phyloP scores from a whole-genome alignment of 1,284 basidiomycete species.

The Anthracocystis walkeri region DNA sequence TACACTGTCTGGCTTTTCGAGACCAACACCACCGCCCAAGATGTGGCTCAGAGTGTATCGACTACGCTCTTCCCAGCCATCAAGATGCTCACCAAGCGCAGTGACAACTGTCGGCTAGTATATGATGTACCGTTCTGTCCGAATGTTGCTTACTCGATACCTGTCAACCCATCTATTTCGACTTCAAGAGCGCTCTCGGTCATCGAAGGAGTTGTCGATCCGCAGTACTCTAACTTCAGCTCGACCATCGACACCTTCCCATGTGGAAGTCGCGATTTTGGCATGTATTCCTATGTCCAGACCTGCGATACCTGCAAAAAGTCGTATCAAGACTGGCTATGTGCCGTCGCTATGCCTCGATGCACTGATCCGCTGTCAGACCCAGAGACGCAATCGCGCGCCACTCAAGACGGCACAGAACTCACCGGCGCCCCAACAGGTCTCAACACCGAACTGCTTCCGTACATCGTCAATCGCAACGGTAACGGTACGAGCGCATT shows the following conservation, averaged over 20 bases:
- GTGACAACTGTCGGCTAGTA: conserved; percentile 68
- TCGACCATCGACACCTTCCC: conserved; percentile 70
- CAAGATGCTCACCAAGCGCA: conserved; percentile 69
- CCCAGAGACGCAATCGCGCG: conserved; percentile 47
- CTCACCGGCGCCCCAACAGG: conserved; percentile 59
- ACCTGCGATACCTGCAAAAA: conserved; percentile 69
- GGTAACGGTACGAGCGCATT: conserved; percentile 23
- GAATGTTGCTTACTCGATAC: conserved; percentile 71
- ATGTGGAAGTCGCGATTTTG: conserved; percentile 66
- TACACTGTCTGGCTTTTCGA: conserved; percentile 70
- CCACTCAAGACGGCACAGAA: conserved; percentile 52
- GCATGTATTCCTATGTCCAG: conserved; percentile 69
- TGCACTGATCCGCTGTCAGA: conserved; percentile 67
- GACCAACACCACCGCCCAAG: conserved; percentile 44
- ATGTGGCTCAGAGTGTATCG: conserved; percentile 21
- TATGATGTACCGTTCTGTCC: conserved; percentile 70
- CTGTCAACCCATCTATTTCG: conserved; percentile 62
- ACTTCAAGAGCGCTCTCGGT: conserved; percentile 60
- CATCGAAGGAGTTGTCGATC: conserved; percentile 64
- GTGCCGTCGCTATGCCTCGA: conserved; percentile 70
- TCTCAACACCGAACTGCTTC: conserved; percentile 55
- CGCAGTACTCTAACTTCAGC: conserved; percentile 69
- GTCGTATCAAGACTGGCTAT: conserved; percentile 70
- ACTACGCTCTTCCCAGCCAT: conserved; percentile 57
- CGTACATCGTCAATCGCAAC: conserved; percentile 66